phyloP scores from a whole-genome alignment of 371 early-diverging fungal species.

The Mortierella sp. region DNA sequence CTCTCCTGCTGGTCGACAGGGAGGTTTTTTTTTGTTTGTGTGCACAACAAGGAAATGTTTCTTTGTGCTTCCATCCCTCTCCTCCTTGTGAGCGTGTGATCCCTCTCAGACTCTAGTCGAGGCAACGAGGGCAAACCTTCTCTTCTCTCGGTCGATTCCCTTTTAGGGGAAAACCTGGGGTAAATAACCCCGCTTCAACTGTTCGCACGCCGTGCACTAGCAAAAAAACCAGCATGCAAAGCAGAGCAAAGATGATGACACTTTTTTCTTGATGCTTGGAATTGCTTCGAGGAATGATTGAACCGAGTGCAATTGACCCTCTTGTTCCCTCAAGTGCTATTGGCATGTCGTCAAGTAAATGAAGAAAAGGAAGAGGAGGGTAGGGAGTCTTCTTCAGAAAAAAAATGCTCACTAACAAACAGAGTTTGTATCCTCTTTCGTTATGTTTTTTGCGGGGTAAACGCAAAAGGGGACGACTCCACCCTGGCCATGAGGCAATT shows the following conservation, averaged over 20 bases:
- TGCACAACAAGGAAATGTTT: neutral
- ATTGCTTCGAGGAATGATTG: neutral
- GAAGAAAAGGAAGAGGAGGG: neutral
- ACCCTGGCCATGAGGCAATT: neutral
- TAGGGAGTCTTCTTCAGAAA: neutral
- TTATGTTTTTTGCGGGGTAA: conserved; percentile 6
- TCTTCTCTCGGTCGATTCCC: neutral
- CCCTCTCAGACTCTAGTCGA: too few species aligned
- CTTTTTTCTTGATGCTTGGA: neutral
- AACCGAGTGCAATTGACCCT: neutral
- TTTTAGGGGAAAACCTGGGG: conserved; percentile 30
- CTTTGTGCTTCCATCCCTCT: neutral
- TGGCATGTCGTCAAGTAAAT: too few species aligned
- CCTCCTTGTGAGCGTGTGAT: neutral
- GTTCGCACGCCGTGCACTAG: neutral
- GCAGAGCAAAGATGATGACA: neutral
- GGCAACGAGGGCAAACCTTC: neutral
- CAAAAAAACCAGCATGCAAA: neutral
- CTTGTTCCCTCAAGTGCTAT: too few species aligned
- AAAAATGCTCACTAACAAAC: neutral
- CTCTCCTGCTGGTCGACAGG: neutral
- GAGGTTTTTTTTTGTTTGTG: neutral
- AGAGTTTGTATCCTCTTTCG: neutral
- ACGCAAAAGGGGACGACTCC: neutral
- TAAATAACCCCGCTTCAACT: neutral